Conservation (phyloP, 352 stramenopile genomes). For the Phytophthora parvispora region DNA sequence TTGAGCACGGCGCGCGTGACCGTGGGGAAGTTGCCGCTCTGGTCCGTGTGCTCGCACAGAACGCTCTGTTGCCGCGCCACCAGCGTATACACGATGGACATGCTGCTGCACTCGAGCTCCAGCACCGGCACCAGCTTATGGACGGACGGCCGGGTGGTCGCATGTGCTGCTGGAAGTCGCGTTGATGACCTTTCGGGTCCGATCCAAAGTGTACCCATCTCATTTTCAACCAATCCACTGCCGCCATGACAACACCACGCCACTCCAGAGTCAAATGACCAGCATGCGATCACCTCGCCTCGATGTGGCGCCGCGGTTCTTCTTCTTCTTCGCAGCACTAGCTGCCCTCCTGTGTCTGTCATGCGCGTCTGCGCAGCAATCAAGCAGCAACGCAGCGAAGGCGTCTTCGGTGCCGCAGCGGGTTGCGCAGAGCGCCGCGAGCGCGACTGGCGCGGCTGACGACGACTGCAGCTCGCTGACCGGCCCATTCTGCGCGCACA, state of each 20-base stretch:
- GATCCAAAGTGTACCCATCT: slow-evolving; percentile 28
- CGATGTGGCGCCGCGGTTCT: neutral
- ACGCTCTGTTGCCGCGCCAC: slow-evolving; percentile 80
- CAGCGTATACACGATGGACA: slow-evolving; percentile 85
- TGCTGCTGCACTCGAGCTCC: slow-evolving; percentile 13
- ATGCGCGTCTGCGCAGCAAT: neutral
- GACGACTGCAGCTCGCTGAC: slow-evolving; percentile 71
- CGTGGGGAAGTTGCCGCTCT: slow-evolving; percentile 80
- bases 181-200: slow-evolving; percentile 21
- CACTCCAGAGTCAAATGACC: neutral
- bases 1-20: slow-evolving; percentile 82
- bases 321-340: slow-evolving; percentile 13
- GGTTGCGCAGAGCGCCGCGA: neutral
- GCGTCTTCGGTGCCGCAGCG: neutral
- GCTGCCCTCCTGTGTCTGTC: slow-evolving; percentile 6
- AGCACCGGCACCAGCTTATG: neutral
- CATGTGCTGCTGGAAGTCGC: neutral
- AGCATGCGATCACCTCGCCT: slow-evolving; percentile 9
- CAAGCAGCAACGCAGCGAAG: neutral
- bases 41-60: slow-evolving; percentile 83
- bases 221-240: slow-evolving; percentile 31
- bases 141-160: neutral
- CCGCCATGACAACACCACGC: neutral
- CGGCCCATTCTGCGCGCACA: slow-evolving; percentile 66
- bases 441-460: neutral